phyloP scores from a whole-genome alignment of 208 protist species.

The Endotrypanum monterogeii region DNA sequence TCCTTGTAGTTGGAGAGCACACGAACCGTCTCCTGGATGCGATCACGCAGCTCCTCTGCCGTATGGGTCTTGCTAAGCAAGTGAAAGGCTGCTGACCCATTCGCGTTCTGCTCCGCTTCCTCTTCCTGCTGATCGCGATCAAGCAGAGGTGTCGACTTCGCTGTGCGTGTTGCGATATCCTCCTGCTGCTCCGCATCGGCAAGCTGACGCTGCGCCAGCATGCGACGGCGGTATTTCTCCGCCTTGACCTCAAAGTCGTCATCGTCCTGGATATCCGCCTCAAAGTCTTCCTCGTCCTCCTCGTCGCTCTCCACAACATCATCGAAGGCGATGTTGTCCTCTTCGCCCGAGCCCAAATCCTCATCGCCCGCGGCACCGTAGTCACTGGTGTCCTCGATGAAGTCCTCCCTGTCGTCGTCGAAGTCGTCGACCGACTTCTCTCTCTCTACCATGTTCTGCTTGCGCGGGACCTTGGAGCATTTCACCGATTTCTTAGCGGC shows the following conservation, averaged over 20 bases:
- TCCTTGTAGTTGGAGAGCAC: constrained; percentile 94
- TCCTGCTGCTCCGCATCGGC: constrained; percentile 68
- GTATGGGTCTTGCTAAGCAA: constrained; percentile 70
- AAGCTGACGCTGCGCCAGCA: constrained; percentile 61
- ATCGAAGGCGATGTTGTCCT: constrained; percentile 58
- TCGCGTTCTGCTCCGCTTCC: constrained; percentile 6
- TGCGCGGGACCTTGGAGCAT: neutral
- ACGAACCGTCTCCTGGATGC: constrained; percentile 91
- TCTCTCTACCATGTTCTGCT: neutral
- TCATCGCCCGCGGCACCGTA: constrained; percentile 2
- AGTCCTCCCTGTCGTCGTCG: constrained; percentile 8
- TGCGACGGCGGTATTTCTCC: constrained; percentile 65
- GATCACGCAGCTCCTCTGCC: constrained; percentile 78
- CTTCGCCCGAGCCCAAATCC: constrained; percentile 2
- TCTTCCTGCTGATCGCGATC: constrained; percentile 49
- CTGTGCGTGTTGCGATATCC: constrained; percentile 53
- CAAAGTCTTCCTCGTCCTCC: constrained; percentile 49
- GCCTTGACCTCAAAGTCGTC: constrained; percentile 89
- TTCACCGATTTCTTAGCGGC: neutral
- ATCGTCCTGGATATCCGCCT: constrained; percentile 57
- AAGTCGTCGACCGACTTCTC: constrained; percentile 2
- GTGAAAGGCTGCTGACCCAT: constrained; percentile 19
- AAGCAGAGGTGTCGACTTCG: constrained; percentile 51
- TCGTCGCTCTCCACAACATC: constrained; percentile 46
- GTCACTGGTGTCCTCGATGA: neutral